Evolutionary conservation across 108 stramenopile species (phyloP).

Genomic region (Epithemia pelagica): DNA sequence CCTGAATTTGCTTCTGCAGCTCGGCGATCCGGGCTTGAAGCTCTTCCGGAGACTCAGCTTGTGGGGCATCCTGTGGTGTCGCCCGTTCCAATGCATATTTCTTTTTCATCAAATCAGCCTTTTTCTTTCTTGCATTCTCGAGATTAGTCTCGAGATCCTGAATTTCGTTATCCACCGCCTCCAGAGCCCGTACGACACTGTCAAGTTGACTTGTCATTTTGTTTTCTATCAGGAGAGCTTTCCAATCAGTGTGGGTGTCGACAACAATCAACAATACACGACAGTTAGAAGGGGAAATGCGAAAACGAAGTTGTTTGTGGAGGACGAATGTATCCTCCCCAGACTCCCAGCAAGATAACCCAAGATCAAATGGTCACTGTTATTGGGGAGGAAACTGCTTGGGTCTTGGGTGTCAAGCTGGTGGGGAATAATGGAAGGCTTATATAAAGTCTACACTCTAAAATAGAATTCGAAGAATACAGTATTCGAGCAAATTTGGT

Average conservation of each 20-base stretch:
- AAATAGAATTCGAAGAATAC: no score
- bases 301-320: no score
- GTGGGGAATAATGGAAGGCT: no score
- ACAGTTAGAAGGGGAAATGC: background rate
- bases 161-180: background rate
- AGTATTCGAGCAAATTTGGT: no score
- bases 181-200: background rate
- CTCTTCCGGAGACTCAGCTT: background rate
- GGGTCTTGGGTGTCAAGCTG: background rate
- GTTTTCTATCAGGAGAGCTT: background rate
- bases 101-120: background rate
- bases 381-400: background rate
- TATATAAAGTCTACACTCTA: no score
- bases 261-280: no score
- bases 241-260: no score
- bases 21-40: background rate
- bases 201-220: background rate
- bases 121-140: background rate
- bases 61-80: background rate
- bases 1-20: background rate
- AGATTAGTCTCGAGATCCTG: background rate
- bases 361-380: background rate
- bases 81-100: background rate
- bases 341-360: slow-evolving; percentile 1
- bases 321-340: no score